These are phyloP conservation scores for Kodamaea leandrae DNA, from an alignment of 805 yeast genomes.

Conservation along the genomic window DNA sequence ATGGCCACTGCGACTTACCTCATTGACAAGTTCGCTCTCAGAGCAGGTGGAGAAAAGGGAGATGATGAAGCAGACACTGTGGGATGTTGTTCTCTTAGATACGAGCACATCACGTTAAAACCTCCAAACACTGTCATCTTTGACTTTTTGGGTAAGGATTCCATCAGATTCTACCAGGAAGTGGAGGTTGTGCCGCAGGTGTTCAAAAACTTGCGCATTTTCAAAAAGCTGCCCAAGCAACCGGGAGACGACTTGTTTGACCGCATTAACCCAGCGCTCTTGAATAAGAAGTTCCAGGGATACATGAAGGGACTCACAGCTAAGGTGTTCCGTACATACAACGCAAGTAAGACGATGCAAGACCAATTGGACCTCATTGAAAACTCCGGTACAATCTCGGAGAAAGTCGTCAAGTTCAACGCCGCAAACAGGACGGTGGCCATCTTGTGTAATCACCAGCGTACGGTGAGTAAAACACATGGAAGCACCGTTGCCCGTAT, in stretches of 20 bases:
- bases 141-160: conserved; percentile 94
- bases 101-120: conserved; percentile 79
- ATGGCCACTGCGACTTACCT: conserved; percentile 91
- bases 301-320: conserved; percentile 95
- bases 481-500: conserved; percentile 78
- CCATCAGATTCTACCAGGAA: conserved; percentile 87
- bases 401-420: conserved; percentile 81
- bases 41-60: conserved; percentile 98
- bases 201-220: conserved; percentile 80
- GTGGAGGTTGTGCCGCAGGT: conserved; percentile 92
- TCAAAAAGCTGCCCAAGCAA: conserved; percentile 83
- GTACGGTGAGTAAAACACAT: conserved; percentile 84
- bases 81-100: conserved; percentile 93
- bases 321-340: conserved; percentile 94
- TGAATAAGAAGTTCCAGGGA: conserved; percentile 83
- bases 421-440: conserved; percentile 97
- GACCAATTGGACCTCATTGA: conserved; percentile 83
- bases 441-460: conserved; percentile 93
- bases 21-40: conserved; percentile 86
- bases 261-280: conserved; percentile 75
- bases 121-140: conserved; percentile 86
- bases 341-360: conserved; percentile 96
- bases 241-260: conserved; percentile 94
- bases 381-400: conserved; percentile 85
- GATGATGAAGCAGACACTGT: conserved; percentile 98